A percentile compares a stretch with the other conserved stretches of the same genome.
These are phyloP conservation scores for Talaromyces liani DNA, from an alignment of 495 filamentous ascomycete species.

Conservation along the genomic window DNA sequence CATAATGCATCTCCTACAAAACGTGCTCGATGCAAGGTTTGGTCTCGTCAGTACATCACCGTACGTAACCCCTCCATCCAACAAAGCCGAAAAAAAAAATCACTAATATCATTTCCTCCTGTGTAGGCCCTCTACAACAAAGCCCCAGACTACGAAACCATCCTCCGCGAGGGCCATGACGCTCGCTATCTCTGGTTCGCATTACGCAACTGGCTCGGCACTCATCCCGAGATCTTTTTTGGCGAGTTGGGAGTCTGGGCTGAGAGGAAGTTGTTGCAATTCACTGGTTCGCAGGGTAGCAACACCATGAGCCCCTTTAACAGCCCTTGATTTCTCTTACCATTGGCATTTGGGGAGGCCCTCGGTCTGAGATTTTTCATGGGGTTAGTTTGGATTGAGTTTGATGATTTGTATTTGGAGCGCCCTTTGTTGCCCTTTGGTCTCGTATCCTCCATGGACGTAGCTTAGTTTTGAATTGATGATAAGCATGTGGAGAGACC, in stretches of 20 bases:
- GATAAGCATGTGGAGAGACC: no score
- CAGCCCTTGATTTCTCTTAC: no score
- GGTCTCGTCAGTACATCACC: slow-evolving; percentile 17
- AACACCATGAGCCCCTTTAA: background rate
- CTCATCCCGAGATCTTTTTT: slow-evolving; percentile 25
- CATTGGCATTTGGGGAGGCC: no score
- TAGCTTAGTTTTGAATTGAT: no score
- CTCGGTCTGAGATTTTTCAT: no score
- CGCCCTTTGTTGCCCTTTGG: no score
- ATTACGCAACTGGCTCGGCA: slow-evolving; percentile 27
- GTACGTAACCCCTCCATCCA: background rate
- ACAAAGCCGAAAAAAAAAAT: no score
- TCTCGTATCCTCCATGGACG: no score
- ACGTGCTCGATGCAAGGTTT: slow-evolving; percentile 18
- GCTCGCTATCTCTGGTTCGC: slow-evolving; percentile 29
- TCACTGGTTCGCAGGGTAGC: background rate
- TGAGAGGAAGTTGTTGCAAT: slow-evolving; percentile 14
- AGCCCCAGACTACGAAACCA: slow-evolving; percentile 22
- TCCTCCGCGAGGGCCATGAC: slow-evolving; percentile 26
- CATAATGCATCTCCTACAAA: slow-evolving; percentile 13
- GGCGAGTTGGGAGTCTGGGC: slow-evolving; percentile 26
- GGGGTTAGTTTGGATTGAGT: no score
- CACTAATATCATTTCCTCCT: background rate
- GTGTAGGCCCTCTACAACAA: slow-evolving; percentile 13
- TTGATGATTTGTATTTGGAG: no score